These are phyloP conservation scores for Skeletonema marinoi DNA, from an alignment of 108 stramenopile species.

Conservation along the genomic window DNA sequence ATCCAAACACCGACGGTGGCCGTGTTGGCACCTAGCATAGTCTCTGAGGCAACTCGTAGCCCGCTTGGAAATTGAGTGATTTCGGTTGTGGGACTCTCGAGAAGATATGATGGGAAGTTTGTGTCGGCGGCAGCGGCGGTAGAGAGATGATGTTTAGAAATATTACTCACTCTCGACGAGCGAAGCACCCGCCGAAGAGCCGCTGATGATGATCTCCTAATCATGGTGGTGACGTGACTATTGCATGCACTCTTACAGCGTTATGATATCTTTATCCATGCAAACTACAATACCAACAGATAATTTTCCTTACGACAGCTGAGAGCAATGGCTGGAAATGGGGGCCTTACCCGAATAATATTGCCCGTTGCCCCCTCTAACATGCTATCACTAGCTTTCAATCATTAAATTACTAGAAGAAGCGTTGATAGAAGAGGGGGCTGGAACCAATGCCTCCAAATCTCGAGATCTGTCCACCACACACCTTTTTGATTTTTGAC, in stretches of 20 bases:
- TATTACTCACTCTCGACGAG: neutral
- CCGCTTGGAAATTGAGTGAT: constrained; percentile 77
- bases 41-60: constrained; percentile 92
- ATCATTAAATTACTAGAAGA: too few relatives aligned
- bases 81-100: constrained; percentile 85
- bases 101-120: constrained; percentile 82
- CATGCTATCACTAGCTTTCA: too few relatives aligned
- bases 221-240: neutral
- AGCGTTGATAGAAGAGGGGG: neutral
- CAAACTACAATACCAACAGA: too few relatives aligned
- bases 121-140: constrained; percentile 35
- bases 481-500: neutral
- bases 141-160: constrained; percentile 1
- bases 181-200: neutral
- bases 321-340: too few relatives aligned
- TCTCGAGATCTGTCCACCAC: neutral
- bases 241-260: too few relatives aligned
- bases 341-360: too few relatives aligned
- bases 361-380: too few relatives aligned
- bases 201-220: neutral
- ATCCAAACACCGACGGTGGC: constrained; percentile 92
- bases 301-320: too few relatives aligned
- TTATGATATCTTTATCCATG: too few relatives aligned
- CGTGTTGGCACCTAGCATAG: constrained; percentile 74
- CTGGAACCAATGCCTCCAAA: neutral